These are phyloP conservation scores for Castanea mollissima DNA, from an alignment of 306 rosid genomes.

Conservation along the genomic window DNA sequence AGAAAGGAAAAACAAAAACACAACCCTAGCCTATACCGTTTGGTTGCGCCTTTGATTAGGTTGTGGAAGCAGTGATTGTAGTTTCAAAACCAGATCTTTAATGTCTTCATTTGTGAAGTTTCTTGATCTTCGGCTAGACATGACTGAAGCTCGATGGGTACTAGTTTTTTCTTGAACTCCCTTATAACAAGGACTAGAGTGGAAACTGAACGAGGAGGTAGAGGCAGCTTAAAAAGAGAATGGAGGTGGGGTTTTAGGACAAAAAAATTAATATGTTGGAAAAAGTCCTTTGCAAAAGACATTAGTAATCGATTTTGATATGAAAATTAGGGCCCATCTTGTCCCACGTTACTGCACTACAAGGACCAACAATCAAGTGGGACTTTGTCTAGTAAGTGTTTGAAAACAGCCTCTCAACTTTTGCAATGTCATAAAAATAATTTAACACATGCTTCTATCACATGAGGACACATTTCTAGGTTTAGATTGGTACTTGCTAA, in stretches of 20 bases:
- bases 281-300: conserved; percentile 7
- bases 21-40: conserved; percentile 16
- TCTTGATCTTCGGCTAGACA: conserved; percentile 28
- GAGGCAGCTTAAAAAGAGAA: conserved; percentile 18
- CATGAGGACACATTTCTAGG: background rate
- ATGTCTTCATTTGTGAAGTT: conserved; percentile 26
- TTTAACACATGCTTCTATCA: background rate
- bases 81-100: conserved; percentile 29
- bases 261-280: conserved; percentile 3
- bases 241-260: background rate
- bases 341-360: conserved; percentile 15
- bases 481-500: background rate
- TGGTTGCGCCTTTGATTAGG: conserved; percentile 17
- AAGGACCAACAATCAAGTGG: background rate
- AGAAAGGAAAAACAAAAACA: no score
- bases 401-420: conserved; percentile 18
- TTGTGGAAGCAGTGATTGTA: conserved; percentile 37
- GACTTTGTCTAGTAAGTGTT: background rate
- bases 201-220: conserved; percentile 11
- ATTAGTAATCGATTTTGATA: background rate
- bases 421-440: background rate
- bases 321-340: conserved; percentile 5
- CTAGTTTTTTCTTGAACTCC: background rate
- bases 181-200: background rate
- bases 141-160: background rate